Conservation (phyloP, 2,329 filamentous ascomycete species). For the Curvularia eragrostidis region DNA sequence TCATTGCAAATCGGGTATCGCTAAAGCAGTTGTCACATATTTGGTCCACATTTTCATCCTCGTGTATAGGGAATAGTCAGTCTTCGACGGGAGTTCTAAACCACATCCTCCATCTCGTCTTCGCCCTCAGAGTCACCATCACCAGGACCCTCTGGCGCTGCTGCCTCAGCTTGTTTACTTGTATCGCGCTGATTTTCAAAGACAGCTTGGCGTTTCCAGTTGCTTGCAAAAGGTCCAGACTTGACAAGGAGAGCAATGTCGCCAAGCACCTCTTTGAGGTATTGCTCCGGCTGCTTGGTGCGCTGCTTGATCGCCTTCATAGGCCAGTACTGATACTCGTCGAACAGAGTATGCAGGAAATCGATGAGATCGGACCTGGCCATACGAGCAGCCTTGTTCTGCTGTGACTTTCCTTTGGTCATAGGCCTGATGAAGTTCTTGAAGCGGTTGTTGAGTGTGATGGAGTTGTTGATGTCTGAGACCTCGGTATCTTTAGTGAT, state of each 20-base stretch:
- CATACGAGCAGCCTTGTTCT: constrained; percentile 86
- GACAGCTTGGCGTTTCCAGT: constrained; percentile 80
- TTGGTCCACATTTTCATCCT: neutral
- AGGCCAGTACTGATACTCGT: constrained; percentile 89
- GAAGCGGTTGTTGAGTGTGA: constrained; percentile 43
- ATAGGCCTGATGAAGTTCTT: constrained; percentile 40
- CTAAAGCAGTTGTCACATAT: constrained; percentile 2
- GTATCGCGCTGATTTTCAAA: constrained; percentile 57
- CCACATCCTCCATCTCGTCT: constrained; percentile 81
- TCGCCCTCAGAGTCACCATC: constrained; percentile 71
- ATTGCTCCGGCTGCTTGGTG: constrained; percentile 89
- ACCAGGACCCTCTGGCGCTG: constrained; percentile 53
- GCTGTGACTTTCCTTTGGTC: constrained; percentile 33
- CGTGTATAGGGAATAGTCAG: neutral
- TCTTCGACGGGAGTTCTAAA: constrained; percentile 20
- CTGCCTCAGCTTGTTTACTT: constrained; percentile 40
- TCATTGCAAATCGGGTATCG: constrained; percentile 10
- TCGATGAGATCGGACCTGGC: constrained; percentile 87
- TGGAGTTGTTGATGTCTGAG: constrained; percentile 34
- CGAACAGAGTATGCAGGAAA: constrained; percentile 82
- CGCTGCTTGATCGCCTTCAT: constrained; percentile 81
- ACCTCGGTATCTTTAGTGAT: constrained; percentile 38
- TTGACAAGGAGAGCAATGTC: constrained; percentile 84
- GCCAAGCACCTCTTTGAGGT: constrained; percentile 83
- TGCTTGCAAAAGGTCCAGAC: constrained; percentile 82